Percentiles rank a stretch among this genome's conserved stretches.
These are phyloP conservation scores for Botrytis fragariae DNA, from an alignment of 2,329 filamentous ascomycete genomes.

Conservation along the genomic window DNA sequence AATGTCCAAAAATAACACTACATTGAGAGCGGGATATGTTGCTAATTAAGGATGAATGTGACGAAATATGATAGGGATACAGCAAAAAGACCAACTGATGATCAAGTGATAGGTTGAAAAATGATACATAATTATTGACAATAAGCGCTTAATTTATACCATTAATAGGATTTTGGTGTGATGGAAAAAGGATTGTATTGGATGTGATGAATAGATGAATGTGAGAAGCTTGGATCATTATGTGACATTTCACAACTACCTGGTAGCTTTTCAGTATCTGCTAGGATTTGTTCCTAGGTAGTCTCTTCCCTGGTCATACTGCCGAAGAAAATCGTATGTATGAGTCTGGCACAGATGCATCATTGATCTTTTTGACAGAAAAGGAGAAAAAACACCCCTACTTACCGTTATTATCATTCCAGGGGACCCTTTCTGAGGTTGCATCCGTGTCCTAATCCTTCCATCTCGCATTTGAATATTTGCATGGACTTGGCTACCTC, in stretches of 20 bases:
- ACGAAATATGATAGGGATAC: not conserved
- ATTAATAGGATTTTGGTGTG: conserved; percentile 19
- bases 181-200: conserved; percentile 6
- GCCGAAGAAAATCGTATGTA: not conserved
- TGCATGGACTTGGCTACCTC: conserved; percentile 11
- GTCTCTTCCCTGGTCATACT: not conserved
- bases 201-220: not conserved
- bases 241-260: not conserved
- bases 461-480: conserved; percentile 4
- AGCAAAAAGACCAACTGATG: not conserved
- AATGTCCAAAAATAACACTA: conserved; percentile 22
- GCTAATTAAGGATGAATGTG: conserved; percentile 20
- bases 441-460: conserved; percentile 4
- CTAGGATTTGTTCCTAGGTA: not conserved
- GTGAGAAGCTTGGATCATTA: conserved; percentile 6
- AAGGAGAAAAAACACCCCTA: not conserved
- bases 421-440: not conserved
- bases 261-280: not conserved
- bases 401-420: conserved; percentile 6
- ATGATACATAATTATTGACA: conserved; percentile 18
- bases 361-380: conserved; percentile 7
- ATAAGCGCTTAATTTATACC: conserved; percentile 17
- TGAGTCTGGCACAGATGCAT: not conserved
- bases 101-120: conserved; percentile 9
- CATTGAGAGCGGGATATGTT: conserved; percentile 10